Percentiles rank a stretch among this genome's conserved stretches.
Conservation (phyloP, 148 eudicot genomes). For the Bassia scoparia region DNA sequence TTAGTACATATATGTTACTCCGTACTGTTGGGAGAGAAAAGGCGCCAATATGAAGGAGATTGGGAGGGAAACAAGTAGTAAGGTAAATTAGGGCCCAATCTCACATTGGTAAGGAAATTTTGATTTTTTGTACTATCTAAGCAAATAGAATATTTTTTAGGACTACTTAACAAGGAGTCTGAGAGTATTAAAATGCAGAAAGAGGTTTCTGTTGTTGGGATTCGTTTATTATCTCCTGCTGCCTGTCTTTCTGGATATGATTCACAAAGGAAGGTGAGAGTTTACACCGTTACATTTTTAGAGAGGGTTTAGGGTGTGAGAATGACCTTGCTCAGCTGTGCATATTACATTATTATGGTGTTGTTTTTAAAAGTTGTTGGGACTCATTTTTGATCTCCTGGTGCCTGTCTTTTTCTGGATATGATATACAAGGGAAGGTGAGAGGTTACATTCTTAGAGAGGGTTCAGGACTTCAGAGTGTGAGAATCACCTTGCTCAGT, state of each 20-base stretch:
- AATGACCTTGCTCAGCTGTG: conserved; percentile 3
- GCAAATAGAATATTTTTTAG: background rate
- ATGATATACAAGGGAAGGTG: background rate
- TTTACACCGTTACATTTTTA: background rate
- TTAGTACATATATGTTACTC: too few species aligned
- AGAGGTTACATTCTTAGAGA: background rate
- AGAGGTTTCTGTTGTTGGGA: background rate
- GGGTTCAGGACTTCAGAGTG: background rate
- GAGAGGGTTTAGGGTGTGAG: background rate
- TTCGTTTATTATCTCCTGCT: background rate
- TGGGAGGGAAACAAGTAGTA: too few species aligned
- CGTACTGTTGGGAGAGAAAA: too few species aligned
- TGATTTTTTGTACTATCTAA: too few species aligned
- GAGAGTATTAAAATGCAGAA: background rate
- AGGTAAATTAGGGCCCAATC: too few species aligned
- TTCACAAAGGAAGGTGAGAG: background rate
- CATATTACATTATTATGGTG: background rate
- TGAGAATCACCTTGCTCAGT: background rate
- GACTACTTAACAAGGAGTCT: too few species aligned
- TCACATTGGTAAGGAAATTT: too few species aligned
- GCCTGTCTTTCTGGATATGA: background rate
- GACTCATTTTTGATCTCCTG: background rate
- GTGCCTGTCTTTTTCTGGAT: background rate
- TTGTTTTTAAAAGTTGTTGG: background rate
- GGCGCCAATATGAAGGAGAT: too few species aligned